Evolutionary conservation across 1,284 basidiomycete genomes (phyloP).

Genomic region (Neonothopanus nambi): DNA sequence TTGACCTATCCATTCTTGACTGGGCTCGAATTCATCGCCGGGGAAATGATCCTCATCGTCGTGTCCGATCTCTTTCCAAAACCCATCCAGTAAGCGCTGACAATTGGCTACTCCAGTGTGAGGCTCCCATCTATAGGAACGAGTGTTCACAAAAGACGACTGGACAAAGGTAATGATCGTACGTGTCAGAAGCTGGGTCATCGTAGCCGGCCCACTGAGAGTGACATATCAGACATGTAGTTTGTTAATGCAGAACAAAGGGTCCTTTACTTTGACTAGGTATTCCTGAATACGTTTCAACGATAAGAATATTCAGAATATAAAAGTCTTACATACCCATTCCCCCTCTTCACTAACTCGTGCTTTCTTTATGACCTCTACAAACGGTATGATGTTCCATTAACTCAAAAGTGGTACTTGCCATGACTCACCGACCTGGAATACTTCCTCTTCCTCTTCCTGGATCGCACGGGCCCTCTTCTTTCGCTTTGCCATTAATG

Average conservation of each 20-base stretch:
- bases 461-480: not conserved
- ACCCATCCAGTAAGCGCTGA: conserved; percentile 5
- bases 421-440: conserved; percentile 7
- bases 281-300: conserved; percentile 8
- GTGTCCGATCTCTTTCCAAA: conserved; percentile 12
- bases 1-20: conserved; percentile 11
- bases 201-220: conserved; percentile 15
- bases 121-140: conserved; percentile 14
- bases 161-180: not conserved
- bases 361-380: conserved; percentile 13
- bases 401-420: not conserved
- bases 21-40: conserved; percentile 8
- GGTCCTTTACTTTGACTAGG: conserved; percentile 2
- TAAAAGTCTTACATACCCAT: conserved; percentile 11
- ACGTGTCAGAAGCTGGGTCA: conserved; percentile 10
- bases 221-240: not conserved
- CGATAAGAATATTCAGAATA: not conserved
- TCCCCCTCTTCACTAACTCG: conserved; percentile 12
- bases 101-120: conserved; percentile 6
- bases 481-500: not conserved
- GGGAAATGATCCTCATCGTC: conserved; percentile 13
- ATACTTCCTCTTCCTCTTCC: conserved; percentile 1
- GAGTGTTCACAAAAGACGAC: not conserved
- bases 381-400: not conserved
- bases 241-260: not conserved